Evolutionary conservation across 345 rosid genomes (phyloP).

Genomic region (Ceriops tagal): DNA sequence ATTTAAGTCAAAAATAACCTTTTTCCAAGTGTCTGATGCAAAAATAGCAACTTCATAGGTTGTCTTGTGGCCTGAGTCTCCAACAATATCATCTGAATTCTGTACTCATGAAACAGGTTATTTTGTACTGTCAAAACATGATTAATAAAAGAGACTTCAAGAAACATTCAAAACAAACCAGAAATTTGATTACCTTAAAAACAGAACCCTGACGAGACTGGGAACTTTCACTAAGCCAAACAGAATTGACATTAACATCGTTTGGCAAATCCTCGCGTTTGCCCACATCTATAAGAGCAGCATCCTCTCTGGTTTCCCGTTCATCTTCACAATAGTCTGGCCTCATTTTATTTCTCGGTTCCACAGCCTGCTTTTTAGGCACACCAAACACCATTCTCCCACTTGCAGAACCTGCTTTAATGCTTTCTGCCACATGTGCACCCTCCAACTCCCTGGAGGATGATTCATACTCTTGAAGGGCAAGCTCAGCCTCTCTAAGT

Average conservation of each 20-base stretch:
- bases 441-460: slow-evolving; percentile 47
- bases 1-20: slow-evolving; percentile 34
- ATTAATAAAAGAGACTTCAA: slow-evolving; percentile 4
- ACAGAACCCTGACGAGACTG: slow-evolving; percentile 34
- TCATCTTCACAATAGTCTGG: slow-evolving; percentile 56
- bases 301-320: slow-evolving; percentile 39
- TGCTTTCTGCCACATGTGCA: slow-evolving; percentile 38
- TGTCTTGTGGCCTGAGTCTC: slow-evolving; percentile 58
- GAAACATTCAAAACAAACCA: slow-evolving; percentile 2
- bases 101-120: slow-evolving; percentile 26
- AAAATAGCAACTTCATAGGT: slow-evolving; percentile 76
- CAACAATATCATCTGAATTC: slow-evolving; percentile 45
- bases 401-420: slow-evolving; percentile 29
- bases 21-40: slow-evolving; percentile 69
- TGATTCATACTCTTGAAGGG: slow-evolving; percentile 68
- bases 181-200: slow-evolving; percentile 40
- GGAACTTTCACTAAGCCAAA: slow-evolving; percentile 35
- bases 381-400: slow-evolving; percentile 87
- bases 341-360: slow-evolving; percentile 32
- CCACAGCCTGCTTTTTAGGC: slow-evolving; percentile 39
- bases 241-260: slow-evolving; percentile 24
- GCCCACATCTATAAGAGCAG: slow-evolving; percentile 23
- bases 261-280: slow-evolving; percentile 30
- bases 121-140: slow-evolving; percentile 8
- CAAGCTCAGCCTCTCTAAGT: slow-evolving; percentile 68